phyloP scores from a whole-genome alignment of 2,329 filamentous ascomycete genomes.

The Scedosporium minutisporum region DNA sequence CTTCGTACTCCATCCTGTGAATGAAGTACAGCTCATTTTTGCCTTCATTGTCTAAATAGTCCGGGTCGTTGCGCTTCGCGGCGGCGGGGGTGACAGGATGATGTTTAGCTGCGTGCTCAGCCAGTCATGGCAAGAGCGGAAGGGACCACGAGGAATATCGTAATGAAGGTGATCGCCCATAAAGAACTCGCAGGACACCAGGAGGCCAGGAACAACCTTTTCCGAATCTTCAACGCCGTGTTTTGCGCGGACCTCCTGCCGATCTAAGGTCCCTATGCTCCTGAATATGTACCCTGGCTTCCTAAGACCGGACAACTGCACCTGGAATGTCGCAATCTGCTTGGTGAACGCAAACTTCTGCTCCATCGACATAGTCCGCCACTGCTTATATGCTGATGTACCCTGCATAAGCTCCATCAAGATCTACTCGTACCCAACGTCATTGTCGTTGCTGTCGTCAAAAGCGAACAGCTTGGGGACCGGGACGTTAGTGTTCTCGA shows the following conservation, averaged over 20 bases:
- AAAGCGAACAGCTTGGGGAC: conserved; percentile 23
- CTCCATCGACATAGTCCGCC: conserved; percentile 19
- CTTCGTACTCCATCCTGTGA: conserved; percentile 29
- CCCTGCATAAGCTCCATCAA: conserved; percentile 23
- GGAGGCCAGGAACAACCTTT: conserved; percentile 13
- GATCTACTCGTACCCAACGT: conserved; percentile 31
- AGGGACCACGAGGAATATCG: conserved; percentile 25
- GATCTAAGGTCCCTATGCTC: conserved; percentile 17
- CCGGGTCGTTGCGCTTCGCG: conserved; percentile 4
- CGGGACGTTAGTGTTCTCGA: conserved; percentile 19
- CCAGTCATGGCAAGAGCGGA: conserved; percentile 27
- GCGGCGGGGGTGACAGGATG: conserved; percentile 12
- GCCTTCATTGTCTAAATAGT: conserved; percentile 26
- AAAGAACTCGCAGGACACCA: conserved; percentile 25
- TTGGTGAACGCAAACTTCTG: conserved; percentile 22
- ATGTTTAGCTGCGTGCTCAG: conserved; percentile 21
- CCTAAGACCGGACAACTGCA: conserved; percentile 17
- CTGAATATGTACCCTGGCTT: conserved; percentile 12
- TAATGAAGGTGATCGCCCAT: conserved; percentile 20
- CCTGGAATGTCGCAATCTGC: conserved; percentile 19
- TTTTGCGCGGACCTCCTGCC: neutral
- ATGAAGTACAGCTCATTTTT: conserved; percentile 29
- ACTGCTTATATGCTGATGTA: conserved; percentile 12
- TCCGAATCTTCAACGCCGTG: neutral
- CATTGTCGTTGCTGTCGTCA: conserved; percentile 20